Percentiles rank a stretch among this genome's conserved stretches.
Conservation (phyloP, 208 protist genomes). For the Trypanosoma theileri region DNA sequence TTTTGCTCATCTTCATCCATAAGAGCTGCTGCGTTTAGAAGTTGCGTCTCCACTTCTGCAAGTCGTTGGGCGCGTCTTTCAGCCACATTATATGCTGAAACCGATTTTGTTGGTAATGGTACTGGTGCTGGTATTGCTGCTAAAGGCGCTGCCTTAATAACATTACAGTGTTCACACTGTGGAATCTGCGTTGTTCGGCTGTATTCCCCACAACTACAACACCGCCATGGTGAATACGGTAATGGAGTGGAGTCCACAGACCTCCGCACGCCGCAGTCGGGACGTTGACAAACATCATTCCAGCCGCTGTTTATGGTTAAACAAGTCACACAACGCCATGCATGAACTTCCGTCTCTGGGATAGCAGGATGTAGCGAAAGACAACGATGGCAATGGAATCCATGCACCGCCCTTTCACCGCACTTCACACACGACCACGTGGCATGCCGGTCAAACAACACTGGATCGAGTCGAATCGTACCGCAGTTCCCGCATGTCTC, state of each 20-base stretch:
- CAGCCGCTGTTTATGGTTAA: slow-evolving; percentile 38
- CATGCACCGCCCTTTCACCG: slow-evolving; percentile 9
- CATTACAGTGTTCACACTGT: slow-evolving; percentile 40
- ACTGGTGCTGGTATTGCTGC: background rate
- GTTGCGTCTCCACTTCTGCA: slow-evolving; percentile 25
- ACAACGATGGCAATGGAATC: slow-evolving; percentile 41
- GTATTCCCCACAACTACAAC: slow-evolving; percentile 38
- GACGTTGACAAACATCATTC: slow-evolving; percentile 29
- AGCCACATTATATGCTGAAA: background rate
- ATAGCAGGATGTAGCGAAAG: slow-evolving; percentile 41
- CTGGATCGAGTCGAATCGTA: slow-evolving; percentile 29
- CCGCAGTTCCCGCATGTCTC: slow-evolving; percentile 39
- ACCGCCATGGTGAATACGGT: slow-evolving; percentile 56
- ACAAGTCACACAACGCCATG: slow-evolving; percentile 58
- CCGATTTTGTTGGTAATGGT: no score
- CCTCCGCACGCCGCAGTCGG: slow-evolving; percentile 41
- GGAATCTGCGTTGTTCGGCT: slow-evolving; percentile 34
- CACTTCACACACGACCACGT: slow-evolving; percentile 24
- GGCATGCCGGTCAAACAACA: slow-evolving; percentile 36
- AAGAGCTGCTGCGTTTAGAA: slow-evolving; percentile 7
- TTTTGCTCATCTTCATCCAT: background rate
- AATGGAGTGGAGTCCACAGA: slow-evolving; percentile 9
- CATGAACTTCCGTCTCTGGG: slow-evolving; percentile 27
- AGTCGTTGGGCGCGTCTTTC: slow-evolving; percentile 17
- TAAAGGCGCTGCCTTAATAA: background rate